A percentile compares a stretch with the other conserved stretches of the same genome.
Evolutionary conservation across 805 yeast species (phyloP).

Genomic region (Wickerhamomyces bisporus): DNA sequence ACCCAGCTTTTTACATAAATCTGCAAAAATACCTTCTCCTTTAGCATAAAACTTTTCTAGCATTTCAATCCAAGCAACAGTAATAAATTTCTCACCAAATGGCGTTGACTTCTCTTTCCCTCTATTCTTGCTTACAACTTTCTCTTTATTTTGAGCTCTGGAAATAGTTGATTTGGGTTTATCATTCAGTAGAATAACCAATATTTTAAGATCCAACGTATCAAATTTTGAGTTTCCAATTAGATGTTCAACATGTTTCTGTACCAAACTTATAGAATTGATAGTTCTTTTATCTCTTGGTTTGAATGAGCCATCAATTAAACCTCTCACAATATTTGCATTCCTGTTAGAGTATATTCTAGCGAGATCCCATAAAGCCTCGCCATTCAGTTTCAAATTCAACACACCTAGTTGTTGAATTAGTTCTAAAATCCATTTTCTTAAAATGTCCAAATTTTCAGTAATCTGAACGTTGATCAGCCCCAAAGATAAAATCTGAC

Average conservation of each 20-base stretch:
- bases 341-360: constrained; percentile 46
- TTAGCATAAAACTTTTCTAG: constrained; percentile 54
- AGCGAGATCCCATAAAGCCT: constrained; percentile 59
- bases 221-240: constrained; percentile 29
- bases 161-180: not conserved
- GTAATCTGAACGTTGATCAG: constrained; percentile 65
- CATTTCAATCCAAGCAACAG: constrained; percentile 49
- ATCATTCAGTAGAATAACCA: constrained; percentile 11
- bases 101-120: constrained; percentile 6
- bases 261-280: constrained; percentile 38
- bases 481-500: constrained; percentile 62
- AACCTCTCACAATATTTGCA: constrained; percentile 38
- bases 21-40: constrained; percentile 49
- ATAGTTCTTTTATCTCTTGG: constrained; percentile 26
- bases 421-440: constrained; percentile 38
- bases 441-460: constrained; percentile 43
- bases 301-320: constrained; percentile 46
- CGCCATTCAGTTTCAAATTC: constrained; percentile 53
- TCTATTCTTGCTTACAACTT: not conserved
- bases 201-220: constrained; percentile 13
- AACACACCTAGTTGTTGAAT: constrained; percentile 51
- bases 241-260: constrained; percentile 43
- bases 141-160: not conserved
- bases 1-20: constrained; percentile 41
- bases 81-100: constrained; percentile 54